Percentiles rank a stretch among this genome's conserved stretches.
phyloP scores from a whole-genome alignment of 345 rosid genomes.

The Eucalyptus erythrocorys region DNA sequence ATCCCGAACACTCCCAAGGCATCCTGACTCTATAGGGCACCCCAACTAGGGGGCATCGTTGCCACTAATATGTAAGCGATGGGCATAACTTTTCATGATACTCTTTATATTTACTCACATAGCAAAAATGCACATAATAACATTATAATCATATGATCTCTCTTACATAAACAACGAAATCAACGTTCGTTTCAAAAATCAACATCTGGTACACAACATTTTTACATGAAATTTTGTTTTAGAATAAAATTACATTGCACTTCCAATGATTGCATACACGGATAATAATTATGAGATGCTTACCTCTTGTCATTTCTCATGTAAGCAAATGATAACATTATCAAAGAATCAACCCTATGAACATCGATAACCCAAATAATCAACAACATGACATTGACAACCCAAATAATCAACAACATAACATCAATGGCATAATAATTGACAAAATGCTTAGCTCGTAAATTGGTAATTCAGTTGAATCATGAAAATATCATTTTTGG shows the following conservation, averaged over 20 bases:
- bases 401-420: neutral
- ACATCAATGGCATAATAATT: accelerated
- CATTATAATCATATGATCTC: neutral
- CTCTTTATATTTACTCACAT: neutral
- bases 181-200: accelerated
- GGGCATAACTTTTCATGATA: neutral
- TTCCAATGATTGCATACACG: accelerated
- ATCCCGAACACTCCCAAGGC: accelerated
- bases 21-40: accelerated
- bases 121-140: no score
- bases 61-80: no score
- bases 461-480: neutral
- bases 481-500: no score
- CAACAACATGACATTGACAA: neutral
- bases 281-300: neutral
- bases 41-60: accelerated
- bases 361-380: no score
- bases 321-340: neutral
- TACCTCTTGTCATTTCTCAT: neutral
- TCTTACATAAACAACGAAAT: no score
- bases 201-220: no score
- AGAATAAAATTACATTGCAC: neutral
- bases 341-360: neutral
- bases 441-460: neutral
- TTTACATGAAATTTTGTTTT: no score